phyloP scores from a whole-genome alignment of 805 yeast species.

The Helenozyma baotianmanensis region DNA sequence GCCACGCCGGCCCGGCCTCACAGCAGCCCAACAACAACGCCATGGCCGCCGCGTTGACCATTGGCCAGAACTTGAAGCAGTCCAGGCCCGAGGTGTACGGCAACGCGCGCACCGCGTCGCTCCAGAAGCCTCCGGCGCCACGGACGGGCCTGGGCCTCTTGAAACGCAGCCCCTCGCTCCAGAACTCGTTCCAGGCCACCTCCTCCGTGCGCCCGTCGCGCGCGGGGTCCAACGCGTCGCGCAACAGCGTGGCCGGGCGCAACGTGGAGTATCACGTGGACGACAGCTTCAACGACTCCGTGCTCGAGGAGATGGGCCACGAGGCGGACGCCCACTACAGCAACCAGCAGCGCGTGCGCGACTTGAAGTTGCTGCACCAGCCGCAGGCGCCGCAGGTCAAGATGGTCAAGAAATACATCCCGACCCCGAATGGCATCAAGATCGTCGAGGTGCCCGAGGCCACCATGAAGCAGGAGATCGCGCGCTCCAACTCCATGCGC shows the following conservation, averaged over 20 bases:
- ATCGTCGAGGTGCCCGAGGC: conserved; percentile 64
- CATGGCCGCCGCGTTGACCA: conserved; percentile 42
- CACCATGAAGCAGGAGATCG: conserved; percentile 31
- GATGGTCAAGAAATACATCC: conserved; percentile 65
- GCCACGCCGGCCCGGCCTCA: conserved; percentile 28
- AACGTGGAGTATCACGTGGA: conserved; percentile 19
- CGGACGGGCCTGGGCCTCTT: conserved; percentile 11
- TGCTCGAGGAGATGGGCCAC: conserved; percentile 24
- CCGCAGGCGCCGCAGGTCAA: conserved; percentile 21
- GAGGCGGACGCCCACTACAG: conserved; percentile 18
- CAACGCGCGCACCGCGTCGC: conserved; percentile 2
- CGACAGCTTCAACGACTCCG: conserved; percentile 29
- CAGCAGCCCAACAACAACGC: conserved; percentile 36
- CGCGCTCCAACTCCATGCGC: conserved; percentile 37
- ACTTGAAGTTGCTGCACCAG: conserved; percentile 26
- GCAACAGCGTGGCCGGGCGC: conserved; percentile 3
- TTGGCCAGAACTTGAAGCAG: conserved; percentile 30
- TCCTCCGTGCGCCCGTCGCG: conserved; percentile 7
- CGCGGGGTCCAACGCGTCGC: conserved; percentile 6
- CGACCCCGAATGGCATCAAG: conserved; percentile 68
- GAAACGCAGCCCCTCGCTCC: conserved; percentile 14
- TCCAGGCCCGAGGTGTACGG: conserved; percentile 13
- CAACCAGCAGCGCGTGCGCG: conserved; percentile 32
- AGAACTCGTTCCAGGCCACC: conserved; percentile 5
- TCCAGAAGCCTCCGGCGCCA: conserved; percentile 15